Evolutionary conservation across 2,329 filamentous ascomycete species (phyloP).

Genomic region (Diaporthe citrichinensis): DNA sequence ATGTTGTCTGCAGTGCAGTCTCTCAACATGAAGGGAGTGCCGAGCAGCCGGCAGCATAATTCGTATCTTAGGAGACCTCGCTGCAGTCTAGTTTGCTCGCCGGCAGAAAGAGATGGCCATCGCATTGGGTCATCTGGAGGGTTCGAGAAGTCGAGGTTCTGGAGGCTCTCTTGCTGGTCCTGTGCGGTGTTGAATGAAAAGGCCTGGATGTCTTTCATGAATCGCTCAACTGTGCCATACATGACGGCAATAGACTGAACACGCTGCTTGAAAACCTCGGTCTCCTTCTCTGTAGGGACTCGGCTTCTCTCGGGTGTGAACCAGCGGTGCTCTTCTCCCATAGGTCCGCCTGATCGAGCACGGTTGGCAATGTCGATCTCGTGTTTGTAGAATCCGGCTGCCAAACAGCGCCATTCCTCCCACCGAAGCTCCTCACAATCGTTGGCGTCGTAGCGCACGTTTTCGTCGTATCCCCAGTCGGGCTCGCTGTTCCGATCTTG

Average conservation of each 20-base stretch:
- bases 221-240: not conserved
- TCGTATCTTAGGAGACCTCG: not conserved
- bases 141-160: not conserved
- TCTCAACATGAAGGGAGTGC: not conserved
- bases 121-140: not conserved
- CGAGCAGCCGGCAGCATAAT: not conserved
- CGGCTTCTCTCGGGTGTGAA: not conserved
- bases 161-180: not conserved
- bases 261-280: not conserved
- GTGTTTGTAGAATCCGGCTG: not conserved
- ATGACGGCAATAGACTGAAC: not conserved
- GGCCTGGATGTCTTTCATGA: not conserved
- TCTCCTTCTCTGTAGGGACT: not conserved
- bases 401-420: not conserved
- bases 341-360: not conserved
- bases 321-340: not conserved
- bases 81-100: not conserved
- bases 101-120: not conserved
- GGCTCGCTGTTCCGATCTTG: not conserved
- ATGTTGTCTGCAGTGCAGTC: too few species aligned
- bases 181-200: not conserved
- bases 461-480: not conserved
- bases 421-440: not conserved
- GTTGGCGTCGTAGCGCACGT: not conserved
- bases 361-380: not conserved